These are phyloP conservation scores for Diaporthe vaccinii DNA, from an alignment of 2,329 filamentous ascomycete species.

Conservation along the genomic window DNA sequence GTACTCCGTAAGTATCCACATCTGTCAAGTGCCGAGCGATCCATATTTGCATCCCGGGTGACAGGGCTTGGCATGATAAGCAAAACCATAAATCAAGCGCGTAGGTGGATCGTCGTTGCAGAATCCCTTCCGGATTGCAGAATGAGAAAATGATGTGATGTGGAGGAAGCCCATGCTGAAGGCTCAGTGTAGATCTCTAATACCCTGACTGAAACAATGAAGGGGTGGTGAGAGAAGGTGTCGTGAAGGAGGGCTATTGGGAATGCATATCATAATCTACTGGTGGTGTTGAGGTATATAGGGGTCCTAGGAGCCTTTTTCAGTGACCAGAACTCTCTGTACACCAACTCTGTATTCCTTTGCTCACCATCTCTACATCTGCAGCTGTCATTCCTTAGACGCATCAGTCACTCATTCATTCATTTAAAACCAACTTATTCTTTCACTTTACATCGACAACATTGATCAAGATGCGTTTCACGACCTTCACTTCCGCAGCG, in stretches of 20 bases:
- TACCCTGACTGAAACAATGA: slow-evolving; percentile 25
- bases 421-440: slow-evolving; percentile 12
- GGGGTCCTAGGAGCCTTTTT: not conserved
- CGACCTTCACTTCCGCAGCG: slow-evolving; percentile 12
- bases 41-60: not conserved
- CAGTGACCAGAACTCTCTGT: slow-evolving; percentile 7
- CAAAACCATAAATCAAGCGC: not conserved
- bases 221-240: slow-evolving; percentile 5
- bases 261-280: slow-evolving; percentile 23
- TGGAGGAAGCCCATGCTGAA: slow-evolving; percentile 4
- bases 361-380: slow-evolving; percentile 26
- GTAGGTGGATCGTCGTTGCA: slow-evolving; percentile 7
- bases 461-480: slow-evolving; percentile 21
- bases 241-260: not conserved
- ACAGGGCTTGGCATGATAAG: not conserved
- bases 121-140: not conserved
- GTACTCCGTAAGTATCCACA: slow-evolving; percentile 10
- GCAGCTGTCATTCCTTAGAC: slow-evolving; percentile 16
- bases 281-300: slow-evolving; percentile 15
- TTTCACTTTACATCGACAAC: slow-evolving; percentile 4
- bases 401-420: not conserved
- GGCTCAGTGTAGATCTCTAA: not conserved
- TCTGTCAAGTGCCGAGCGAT: slow-evolving; percentile 19
- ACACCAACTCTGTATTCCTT: not conserved
- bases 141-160: slow-evolving; percentile 13